Evolutionary conservation across 176 grass and related monocot genomes (phyloP), one percentile per base, ranked within the genome.

Genomic region (Avena atlantica): DNA sequence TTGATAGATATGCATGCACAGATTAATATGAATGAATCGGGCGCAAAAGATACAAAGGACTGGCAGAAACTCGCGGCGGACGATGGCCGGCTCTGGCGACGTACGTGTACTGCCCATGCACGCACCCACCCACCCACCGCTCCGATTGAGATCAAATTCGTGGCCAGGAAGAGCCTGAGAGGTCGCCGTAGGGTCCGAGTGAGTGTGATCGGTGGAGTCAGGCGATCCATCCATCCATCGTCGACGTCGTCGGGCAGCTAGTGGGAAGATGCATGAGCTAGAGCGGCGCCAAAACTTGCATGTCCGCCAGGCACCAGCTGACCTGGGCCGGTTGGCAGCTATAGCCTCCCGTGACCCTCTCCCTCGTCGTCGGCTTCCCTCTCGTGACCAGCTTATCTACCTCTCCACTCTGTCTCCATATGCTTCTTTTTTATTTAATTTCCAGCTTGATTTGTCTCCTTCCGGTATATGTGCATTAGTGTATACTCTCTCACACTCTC

Each of bases 111-210:
- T 23, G 9, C 20, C 4, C 40, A 42, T 42, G 40, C 45, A 34
- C 3, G 31, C 31, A 69, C 17, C 15, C 64, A 67, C 13, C 14
- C 65, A 19, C 6, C 6, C n/a, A n/a, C n/a, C 3, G 65, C 67
- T 42, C 34, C 20, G 67, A 42, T 16, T 19, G 67, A 29, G 64
- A 83, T 83, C 81, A 56, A 72, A 55, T 83, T 83, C 63, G 81
- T 72, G 81, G 79, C 61, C 34, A 63, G 42, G 44, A 65, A 16
- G 23, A 31, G 36, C 21, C 13, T 8, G 58, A 3, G 14, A 56
- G 15, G 15, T 17, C 52, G 52, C 12, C 49, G 49, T 50, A 50
- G 49, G 49, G 49, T 57, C 5, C 8, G 55, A 57, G 17, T 17
- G 55, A 57, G 49, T 50, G 49, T 57, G 55, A 68, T 68, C 65